Percentiles rank a stretch among this genome's conserved stretches.
These are phyloP conservation scores for Scheffersomyces parashehatae DNA, from an alignment of 1,139 yeast species.

Conservation along the genomic window DNA sequence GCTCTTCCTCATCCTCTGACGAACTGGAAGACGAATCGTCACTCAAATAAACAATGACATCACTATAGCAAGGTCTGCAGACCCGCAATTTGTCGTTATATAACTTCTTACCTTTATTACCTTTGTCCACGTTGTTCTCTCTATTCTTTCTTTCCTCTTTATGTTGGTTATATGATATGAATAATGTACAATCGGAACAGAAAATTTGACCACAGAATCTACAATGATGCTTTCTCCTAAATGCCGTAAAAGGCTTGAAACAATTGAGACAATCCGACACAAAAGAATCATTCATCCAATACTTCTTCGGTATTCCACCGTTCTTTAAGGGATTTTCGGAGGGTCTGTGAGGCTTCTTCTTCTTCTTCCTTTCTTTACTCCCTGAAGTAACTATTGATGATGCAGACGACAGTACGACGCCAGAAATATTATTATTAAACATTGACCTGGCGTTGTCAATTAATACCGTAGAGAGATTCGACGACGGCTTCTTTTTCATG, in stretches of 20 bases:
- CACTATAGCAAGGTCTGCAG: constrained; percentile 75
- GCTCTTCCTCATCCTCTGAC: constrained; percentile 10
- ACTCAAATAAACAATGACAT: constrained; percentile 64
- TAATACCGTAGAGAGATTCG: constrained; percentile 34
- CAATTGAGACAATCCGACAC: constrained; percentile 82
- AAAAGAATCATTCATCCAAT: constrained; percentile 92
- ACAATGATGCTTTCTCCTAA: constrained; percentile 92
- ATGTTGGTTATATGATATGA: constrained; percentile 75
- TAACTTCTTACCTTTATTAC: constrained; percentile 14
- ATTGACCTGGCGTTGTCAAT: constrained; percentile 43
- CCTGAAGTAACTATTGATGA: constrained; percentile 26
- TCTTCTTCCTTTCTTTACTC: constrained; percentile 14
- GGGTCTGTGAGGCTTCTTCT: constrained; percentile 33
- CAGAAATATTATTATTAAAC: constrained; percentile 30
- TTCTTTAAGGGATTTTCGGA: constrained; percentile 50
- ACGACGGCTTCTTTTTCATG: constrained; percentile 28
- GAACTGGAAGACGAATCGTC: constrained; percentile 51
- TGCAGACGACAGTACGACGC: constrained; percentile 31
- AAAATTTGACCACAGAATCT: constrained; percentile 95
- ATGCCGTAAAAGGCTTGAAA: constrained; percentile 69
- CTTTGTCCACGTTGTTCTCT: constrained; percentile 1
- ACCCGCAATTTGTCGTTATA: constrained; percentile 74
- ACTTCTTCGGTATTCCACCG: constrained; percentile 61
- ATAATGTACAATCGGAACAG: constrained; percentile 81
- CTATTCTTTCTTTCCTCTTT: constrained; percentile 34